Evolutionary conservation across 495 filamentous ascomycete species (phyloP).

Genomic region (Hypoxylon fragiforme): DNA sequence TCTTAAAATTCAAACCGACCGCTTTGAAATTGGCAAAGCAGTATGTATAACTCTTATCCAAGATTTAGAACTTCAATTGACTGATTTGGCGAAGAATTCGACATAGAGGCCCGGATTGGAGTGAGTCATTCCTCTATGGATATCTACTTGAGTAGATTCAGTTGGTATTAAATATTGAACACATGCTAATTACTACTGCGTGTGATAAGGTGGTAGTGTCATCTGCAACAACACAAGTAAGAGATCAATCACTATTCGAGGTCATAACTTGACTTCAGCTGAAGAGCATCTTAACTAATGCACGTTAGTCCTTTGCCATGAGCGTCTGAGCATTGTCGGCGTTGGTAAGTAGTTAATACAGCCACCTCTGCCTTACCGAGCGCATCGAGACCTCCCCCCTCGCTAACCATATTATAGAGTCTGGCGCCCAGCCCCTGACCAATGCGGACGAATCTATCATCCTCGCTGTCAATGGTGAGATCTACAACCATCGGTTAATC

Average conservation of each 20-base stretch:
- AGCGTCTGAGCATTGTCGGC: slow-evolving; percentile 95
- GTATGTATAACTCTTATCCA: slow-evolving; percentile 56
- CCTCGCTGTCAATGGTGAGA: slow-evolving; percentile 98
- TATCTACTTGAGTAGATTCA: slow-evolving; percentile 27
- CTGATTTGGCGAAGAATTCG: slow-evolving; percentile 65
- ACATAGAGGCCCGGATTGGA: slow-evolving; percentile 98
- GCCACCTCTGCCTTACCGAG: slow-evolving; percentile 18
- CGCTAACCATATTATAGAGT: slow-evolving; percentile 62
- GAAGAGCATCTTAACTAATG: slow-evolving; percentile 32
- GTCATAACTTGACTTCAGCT: background rate
- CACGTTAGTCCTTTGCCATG: slow-evolving; percentile 85
- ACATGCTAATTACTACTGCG: slow-evolving; percentile 11
- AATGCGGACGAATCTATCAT: slow-evolving; percentile 86
- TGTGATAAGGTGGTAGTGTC: slow-evolving; percentile 78
- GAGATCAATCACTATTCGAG: background rate
- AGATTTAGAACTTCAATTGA: slow-evolving; percentile 42
- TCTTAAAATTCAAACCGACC: slow-evolving; percentile 93
- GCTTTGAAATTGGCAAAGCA: slow-evolving; percentile 95
- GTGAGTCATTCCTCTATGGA: slow-evolving; percentile 58
- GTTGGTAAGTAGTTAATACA: slow-evolving; percentile 68
- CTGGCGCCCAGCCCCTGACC: slow-evolving; percentile 91
- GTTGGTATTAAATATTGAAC: too few relatives aligned
- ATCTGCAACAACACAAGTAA: slow-evolving; percentile 87
- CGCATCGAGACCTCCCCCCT: background rate
- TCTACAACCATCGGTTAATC: slow-evolving; percentile 97